Conservation (phyloP, 225 moss, liverwort and hornwort species). For the Polytrichum formosum region DNA sequence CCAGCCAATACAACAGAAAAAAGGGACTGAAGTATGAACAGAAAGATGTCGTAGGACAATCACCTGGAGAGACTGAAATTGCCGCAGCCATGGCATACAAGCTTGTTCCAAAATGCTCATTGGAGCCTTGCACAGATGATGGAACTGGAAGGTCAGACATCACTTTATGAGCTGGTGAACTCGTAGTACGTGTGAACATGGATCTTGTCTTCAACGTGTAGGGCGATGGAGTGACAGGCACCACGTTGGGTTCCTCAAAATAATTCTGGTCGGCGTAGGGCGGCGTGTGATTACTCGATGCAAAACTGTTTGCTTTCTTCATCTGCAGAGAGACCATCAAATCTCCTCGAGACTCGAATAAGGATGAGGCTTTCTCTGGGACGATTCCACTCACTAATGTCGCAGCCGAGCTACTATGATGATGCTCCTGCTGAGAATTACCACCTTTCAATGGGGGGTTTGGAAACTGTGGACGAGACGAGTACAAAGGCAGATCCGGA, state of each 20-base stretch:
- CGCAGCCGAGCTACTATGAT: background rate
- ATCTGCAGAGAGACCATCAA: background rate
- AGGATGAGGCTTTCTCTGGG: background rate
- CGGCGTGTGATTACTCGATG: slow-evolving; percentile 2
- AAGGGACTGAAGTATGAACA: background rate
- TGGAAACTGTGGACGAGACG: slow-evolving; percentile 12
- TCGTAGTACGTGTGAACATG: slow-evolving; percentile 9
- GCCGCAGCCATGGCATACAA: slow-evolving; percentile 19
- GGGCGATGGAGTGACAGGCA: slow-evolving; percentile 16
- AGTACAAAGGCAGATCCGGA: slow-evolving; percentile 18
- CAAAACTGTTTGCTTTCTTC: slow-evolving; percentile 12
- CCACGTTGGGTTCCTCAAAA: slow-evolving; percentile 8
- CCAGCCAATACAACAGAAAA: background rate
- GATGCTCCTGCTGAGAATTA: slow-evolving; percentile 2
- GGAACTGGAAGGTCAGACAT: slow-evolving; percentile 8
- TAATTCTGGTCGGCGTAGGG: slow-evolving; percentile 1
- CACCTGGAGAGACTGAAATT: slow-evolving; percentile 19
- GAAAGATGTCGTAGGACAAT: background rate
- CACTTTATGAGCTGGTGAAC: slow-evolving; percentile 5
- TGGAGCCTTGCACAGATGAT: slow-evolving; percentile 10
- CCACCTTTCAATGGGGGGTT: slow-evolving; percentile 1
- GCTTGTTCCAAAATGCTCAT: slow-evolving; percentile 8
- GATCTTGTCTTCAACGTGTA: slow-evolving; percentile 21
- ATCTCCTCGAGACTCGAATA: slow-evolving; percentile 11
- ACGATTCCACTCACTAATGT: background rate